Conservation (phyloP, 1,284 basidiomycete genomes). For the Apiotrichum laibachii region DNA sequence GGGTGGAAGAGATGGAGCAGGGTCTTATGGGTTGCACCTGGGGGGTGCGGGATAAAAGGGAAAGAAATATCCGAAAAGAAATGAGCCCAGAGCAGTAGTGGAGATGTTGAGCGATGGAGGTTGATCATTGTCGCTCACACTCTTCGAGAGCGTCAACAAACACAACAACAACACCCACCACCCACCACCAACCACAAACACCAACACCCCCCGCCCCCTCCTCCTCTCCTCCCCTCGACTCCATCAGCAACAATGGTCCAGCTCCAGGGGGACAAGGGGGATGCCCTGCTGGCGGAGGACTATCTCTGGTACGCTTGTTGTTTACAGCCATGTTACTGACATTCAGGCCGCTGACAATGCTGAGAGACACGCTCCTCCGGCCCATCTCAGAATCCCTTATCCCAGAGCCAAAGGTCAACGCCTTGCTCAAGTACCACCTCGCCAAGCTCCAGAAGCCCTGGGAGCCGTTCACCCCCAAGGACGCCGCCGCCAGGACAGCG, state of each 20-base stretch:
- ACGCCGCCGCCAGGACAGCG: constrained; percentile 15
- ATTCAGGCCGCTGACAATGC: constrained; percentile 36
- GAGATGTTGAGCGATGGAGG: no score
- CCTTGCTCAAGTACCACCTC: constrained; percentile 32
- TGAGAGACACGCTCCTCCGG: constrained; percentile 38
- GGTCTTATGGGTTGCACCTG: no score
- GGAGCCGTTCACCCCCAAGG: constrained; percentile 27
- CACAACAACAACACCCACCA: background rate
- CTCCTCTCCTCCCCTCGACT: background rate
- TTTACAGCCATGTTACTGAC: background rate
- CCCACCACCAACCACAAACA: background rate
- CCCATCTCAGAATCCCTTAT: constrained; percentile 23
- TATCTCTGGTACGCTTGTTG: constrained; percentile 19
- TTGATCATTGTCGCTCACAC: no score
- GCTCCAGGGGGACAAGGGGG: constrained; percentile 7
- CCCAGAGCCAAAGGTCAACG: constrained; percentile 28
- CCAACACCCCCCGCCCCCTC: no score
- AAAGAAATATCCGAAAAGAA: no score
- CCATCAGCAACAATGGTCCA: constrained; percentile 3
- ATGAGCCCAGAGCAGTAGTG: no score
- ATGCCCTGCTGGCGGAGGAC: constrained; percentile 17
- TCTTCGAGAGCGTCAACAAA: no score
- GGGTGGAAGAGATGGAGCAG: no score
- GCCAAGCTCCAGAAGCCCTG: constrained; percentile 30
- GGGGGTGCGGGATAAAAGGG: no score